Evolutionary conservation across 2,329 filamentous ascomycete genomes (phyloP).

Genomic region (Colletotrichum simmondsii): DNA sequence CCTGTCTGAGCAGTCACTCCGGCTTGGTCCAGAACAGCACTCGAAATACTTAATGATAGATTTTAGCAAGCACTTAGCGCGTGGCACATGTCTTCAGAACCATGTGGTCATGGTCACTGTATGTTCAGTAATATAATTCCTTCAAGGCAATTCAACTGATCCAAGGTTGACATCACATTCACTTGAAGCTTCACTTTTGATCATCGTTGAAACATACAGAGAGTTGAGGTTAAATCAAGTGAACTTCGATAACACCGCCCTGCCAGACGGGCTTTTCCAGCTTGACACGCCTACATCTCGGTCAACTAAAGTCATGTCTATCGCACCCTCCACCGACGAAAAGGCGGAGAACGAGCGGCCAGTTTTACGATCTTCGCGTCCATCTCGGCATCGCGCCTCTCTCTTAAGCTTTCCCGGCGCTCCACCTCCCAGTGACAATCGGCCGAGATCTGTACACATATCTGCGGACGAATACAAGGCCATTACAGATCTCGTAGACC

Average conservation of each 20-base stretch:
- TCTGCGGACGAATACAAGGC: constrained; percentile 27
- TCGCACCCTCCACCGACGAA: neutral
- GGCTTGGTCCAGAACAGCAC: neutral
- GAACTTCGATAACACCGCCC: neutral
- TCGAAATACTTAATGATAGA: neutral
- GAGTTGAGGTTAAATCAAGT: neutral
- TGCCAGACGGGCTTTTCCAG: neutral
- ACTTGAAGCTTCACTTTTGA: neutral
- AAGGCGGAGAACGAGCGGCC: neutral
- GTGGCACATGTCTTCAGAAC: neutral
- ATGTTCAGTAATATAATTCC: neutral
- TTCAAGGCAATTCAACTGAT: neutral
- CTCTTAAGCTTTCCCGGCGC: constrained; percentile 16
- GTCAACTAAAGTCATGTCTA: neutral
- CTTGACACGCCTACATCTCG: neutral
- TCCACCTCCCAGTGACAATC: neutral
- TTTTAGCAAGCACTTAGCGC: neutral
- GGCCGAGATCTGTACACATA: constrained; percentile 19
- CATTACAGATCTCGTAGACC: constrained; percentile 26
- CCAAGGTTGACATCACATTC: neutral
- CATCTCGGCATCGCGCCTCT: constrained; percentile 5
- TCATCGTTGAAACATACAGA: neutral
- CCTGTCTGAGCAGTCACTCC: neutral
- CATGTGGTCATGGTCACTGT: neutral
- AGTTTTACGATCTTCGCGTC: neutral